Evolutionary conservation across 2,329 filamentous ascomycete genomes (phyloP).

Genomic region (Colletotrichum tanaceti): DNA sequence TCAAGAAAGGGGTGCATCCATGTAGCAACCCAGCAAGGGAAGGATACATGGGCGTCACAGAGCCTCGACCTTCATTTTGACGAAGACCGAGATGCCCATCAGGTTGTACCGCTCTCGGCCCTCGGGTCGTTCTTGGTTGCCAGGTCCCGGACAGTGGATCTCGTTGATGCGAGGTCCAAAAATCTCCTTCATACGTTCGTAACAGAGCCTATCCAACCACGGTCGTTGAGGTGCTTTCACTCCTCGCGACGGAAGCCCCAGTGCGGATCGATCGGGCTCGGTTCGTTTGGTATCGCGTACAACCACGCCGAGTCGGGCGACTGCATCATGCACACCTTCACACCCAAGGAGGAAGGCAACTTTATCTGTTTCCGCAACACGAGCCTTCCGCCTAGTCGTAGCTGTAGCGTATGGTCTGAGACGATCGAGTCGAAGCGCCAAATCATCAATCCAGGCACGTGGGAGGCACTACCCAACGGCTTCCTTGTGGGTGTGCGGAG

Average conservation of each 20-base stretch:
- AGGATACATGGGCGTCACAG: constrained; percentile 62
- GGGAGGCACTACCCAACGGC: constrained; percentile 71
- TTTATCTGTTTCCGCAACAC: constrained; percentile 68
- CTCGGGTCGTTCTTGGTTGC: constrained; percentile 72
- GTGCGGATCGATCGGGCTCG: constrained; percentile 67
- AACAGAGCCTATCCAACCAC: constrained; percentile 68
- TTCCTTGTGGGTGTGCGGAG: constrained; percentile 73
- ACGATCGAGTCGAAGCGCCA: constrained; percentile 63
- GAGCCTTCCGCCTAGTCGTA: constrained; percentile 52
- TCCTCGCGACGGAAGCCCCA: constrained; percentile 62
- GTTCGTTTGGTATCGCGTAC: constrained; percentile 74
- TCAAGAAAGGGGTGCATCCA: constrained; percentile 64
- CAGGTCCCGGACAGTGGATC: constrained; percentile 68
- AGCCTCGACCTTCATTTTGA: constrained; percentile 55
- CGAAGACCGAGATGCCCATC: constrained; percentile 60
- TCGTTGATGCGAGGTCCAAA: constrained; percentile 59
- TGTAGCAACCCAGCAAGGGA: constrained; percentile 53
- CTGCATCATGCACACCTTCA: constrained; percentile 74
- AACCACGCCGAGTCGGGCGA: constrained; percentile 68
- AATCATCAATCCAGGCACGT: constrained; percentile 72
- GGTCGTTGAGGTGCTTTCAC: constrained; percentile 71
- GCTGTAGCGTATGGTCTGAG: constrained; percentile 63
- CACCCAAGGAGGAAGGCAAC: constrained; percentile 63
- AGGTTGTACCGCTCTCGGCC: constrained; percentile 68
- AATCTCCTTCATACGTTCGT: constrained; percentile 70